Conservation (phyloP, 768 basidiomycete genomes). For the Symmetrospora coprosmae region DNA sequence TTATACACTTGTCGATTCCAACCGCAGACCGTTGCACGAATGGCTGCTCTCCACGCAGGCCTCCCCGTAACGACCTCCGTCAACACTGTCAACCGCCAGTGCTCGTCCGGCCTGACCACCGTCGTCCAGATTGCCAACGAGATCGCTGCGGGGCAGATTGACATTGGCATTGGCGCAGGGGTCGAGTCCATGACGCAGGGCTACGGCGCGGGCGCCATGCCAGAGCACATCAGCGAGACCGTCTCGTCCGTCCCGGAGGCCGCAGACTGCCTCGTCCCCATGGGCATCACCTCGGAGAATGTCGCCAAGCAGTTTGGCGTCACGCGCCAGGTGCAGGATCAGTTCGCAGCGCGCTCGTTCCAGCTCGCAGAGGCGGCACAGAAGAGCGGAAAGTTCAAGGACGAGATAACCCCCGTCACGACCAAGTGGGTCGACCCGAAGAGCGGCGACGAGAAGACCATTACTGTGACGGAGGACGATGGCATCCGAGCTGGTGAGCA, state of each 20-base stretch:
- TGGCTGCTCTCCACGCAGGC: slow-evolving; percentile 52
- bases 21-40: slow-evolving; percentile 48
- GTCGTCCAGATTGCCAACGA: slow-evolving; percentile 74
- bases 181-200: slow-evolving; percentile 41
- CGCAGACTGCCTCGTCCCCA: slow-evolving; percentile 48
- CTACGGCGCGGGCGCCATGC: slow-evolving; percentile 40
- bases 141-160: slow-evolving; percentile 66
- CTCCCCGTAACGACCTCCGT: slow-evolving; percentile 77
- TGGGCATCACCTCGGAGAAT: slow-evolving; percentile 45
- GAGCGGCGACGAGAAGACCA: slow-evolving; percentile 45
- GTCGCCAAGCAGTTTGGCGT: slow-evolving; percentile 44
- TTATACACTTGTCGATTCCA: slow-evolving; percentile 16
- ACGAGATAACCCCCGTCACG: slow-evolving; percentile 79
- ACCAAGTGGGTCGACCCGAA: slow-evolving; percentile 42
- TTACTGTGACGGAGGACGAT: slow-evolving; percentile 31
- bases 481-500: slow-evolving; percentile 28
- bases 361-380: slow-evolving; percentile 57
- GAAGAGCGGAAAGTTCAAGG: slow-evolving; percentile 56
- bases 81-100: slow-evolving; percentile 79
- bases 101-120: slow-evolving; percentile 88
- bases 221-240: slow-evolving; percentile 40
- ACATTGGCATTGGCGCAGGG: slow-evolving; percentile 64
- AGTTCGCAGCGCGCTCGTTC: slow-evolving; percentile 77
- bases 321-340: slow-evolving; percentile 68
- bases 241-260: slow-evolving; percentile 48